These are phyloP conservation scores for Pseudonitzschia multiseries DNA, from an alignment of 108 stramenopile genomes.

Conservation along the genomic window DNA sequence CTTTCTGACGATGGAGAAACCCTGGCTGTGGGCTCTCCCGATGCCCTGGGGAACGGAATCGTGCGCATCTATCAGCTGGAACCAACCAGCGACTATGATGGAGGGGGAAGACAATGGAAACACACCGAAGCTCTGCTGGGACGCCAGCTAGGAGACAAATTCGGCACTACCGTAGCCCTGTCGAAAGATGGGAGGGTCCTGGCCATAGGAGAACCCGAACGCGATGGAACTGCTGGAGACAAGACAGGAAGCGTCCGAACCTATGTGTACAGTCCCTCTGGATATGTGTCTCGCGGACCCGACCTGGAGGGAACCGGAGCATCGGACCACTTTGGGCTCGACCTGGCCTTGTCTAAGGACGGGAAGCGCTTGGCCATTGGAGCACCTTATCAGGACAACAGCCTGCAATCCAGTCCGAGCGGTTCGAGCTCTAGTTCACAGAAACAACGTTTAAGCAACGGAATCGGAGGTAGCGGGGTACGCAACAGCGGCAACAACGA, in stretches of 20 bases:
- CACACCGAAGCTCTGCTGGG: slow-evolving; percentile 20
- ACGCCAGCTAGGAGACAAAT: slow-evolving; percentile 24
- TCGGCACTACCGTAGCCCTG: slow-evolving; percentile 37
- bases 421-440: neutral
- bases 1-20: slow-evolving; percentile 42
- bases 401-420: neutral
- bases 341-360: slow-evolving; percentile 50
- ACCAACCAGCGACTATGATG: neutral
- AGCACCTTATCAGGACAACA: slow-evolving; percentile 61
- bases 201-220: slow-evolving; percentile 38
- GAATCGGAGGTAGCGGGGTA: too few species aligned
- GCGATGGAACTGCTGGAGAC: slow-evolving; percentile 19
- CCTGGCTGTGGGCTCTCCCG: slow-evolving; percentile 47
- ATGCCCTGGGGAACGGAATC: slow-evolving; percentile 19
- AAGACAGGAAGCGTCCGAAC: slow-evolving; percentile 36
- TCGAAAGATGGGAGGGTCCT: slow-evolving; percentile 39
- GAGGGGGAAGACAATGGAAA: neutral
- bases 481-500: neutral
- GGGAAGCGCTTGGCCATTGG: slow-evolving; percentile 62
- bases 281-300: slow-evolving; percentile 17
- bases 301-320: slow-evolving; percentile 27
- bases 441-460: too few species aligned
- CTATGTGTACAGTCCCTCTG: slow-evolving; percentile 18
- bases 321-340: slow-evolving; percentile 53
- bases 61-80: slow-evolving; percentile 38